Conservation (phyloP, 768 basidiomycete species). For the Lentinula sp. region DNA sequence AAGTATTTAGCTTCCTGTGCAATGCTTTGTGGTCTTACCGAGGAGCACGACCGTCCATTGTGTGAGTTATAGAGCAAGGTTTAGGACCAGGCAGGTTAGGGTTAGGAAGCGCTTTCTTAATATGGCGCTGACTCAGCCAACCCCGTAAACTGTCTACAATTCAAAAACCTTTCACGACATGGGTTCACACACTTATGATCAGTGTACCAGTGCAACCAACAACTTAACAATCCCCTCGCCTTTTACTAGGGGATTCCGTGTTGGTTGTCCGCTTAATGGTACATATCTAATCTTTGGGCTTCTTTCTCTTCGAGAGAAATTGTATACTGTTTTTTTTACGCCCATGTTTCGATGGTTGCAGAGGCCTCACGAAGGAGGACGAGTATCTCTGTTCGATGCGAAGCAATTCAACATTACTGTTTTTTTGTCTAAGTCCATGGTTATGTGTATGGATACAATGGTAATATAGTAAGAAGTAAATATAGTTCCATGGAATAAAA, state of each 20-base stretch:
- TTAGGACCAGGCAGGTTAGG: background rate
- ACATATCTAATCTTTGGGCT: slow-evolving; percentile 6
- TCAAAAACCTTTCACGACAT: background rate
- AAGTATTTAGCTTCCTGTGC: background rate
- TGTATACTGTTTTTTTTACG: background rate
- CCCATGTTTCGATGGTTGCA: background rate
- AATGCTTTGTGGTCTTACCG: slow-evolving; percentile 33
- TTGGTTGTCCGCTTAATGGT: slow-evolving; percentile 12
- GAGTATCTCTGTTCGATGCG: no score
- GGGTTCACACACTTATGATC: background rate
- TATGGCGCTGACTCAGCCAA: background rate
- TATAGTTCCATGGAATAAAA: background rate
- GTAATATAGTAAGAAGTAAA: no score
- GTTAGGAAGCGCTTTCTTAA: background rate
- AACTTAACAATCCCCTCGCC: slow-evolving; percentile 26
- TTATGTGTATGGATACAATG: no score
- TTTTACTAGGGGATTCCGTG: slow-evolving; percentile 30
- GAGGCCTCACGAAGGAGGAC: no score
- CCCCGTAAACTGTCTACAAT: slow-evolving; percentile 7
- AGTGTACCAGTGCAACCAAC: slow-evolving; percentile 19
- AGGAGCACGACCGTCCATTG: slow-evolving; percentile 78
- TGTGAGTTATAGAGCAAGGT: slow-evolving; percentile 2
- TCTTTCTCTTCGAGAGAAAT: slow-evolving; percentile 1
- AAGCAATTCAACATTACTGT: no score
- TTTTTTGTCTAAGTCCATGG: no score